Conservation (phyloP, 2,329 filamentous ascomycete genomes). For the Trichoderma atroviride region DNA sequence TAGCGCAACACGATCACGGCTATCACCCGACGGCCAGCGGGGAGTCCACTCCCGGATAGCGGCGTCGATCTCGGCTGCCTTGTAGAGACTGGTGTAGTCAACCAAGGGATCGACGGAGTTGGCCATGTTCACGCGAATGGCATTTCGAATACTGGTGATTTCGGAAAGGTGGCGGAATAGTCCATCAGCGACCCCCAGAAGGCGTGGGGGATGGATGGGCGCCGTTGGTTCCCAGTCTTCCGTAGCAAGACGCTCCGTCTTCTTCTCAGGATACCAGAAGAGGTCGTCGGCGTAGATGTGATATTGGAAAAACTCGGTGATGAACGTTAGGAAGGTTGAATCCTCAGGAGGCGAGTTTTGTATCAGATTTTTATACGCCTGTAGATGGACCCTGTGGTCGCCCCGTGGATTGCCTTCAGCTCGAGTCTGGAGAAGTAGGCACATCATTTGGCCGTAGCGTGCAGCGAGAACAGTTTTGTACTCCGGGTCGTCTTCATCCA, state of each 20-base stretch:
- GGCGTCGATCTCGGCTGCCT: conserved; percentile 74
- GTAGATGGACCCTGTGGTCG: conserved; percentile 78
- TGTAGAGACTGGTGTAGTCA: conserved; percentile 72
- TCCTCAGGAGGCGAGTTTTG: conserved; percentile 61
- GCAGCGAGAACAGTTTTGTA: conserved; percentile 55
- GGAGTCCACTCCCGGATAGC: conserved; percentile 76
- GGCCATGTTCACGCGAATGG: conserved; percentile 68
- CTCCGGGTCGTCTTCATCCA: conserved; percentile 48
- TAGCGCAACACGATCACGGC: conserved; percentile 57
- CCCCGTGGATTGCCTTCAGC: conserved; percentile 61
- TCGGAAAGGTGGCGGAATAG: conserved; percentile 77
- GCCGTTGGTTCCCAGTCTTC: conserved; percentile 49
- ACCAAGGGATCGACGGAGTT: conserved; percentile 66
- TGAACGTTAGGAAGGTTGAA: conserved; percentile 64
- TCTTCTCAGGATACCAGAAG: conserved; percentile 51
- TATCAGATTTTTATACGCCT: conserved; percentile 75
- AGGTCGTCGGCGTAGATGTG: conserved; percentile 70
- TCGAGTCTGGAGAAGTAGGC: conserved; percentile 60
- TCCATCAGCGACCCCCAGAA: conserved; percentile 81
- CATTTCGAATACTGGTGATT: conserved; percentile 76
- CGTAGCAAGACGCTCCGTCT: conserved; percentile 43
- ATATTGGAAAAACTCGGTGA: conserved; percentile 83
- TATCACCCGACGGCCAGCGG: conserved; percentile 59
- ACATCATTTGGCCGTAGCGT: conserved; percentile 65
- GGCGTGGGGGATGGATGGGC: conserved; percentile 53